Conservation (phyloP, 2,329 filamentous ascomycete genomes). For the Fusarium fracticaudum region DNA sequence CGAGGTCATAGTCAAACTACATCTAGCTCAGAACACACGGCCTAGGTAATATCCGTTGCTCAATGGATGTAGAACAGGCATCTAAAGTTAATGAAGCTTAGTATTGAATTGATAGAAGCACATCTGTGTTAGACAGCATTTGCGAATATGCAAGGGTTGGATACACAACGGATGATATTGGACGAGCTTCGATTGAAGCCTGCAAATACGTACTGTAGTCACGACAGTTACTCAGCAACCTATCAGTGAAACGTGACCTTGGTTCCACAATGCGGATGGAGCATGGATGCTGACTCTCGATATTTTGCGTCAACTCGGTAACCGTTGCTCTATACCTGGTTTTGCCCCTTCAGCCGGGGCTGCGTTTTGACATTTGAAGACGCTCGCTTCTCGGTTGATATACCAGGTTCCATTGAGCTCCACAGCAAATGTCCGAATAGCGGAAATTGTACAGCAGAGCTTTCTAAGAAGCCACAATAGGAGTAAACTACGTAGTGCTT, state of each 20-base stretch:
- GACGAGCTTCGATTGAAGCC: neutral
- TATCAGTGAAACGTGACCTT: conserved; percentile 17
- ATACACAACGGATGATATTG: conserved; percentile 7
- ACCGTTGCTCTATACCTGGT: neutral
- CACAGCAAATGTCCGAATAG: conserved; percentile 4
- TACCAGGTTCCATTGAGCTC: conserved; percentile 1
- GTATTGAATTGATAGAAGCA: neutral
- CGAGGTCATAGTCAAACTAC: conserved; percentile 1
- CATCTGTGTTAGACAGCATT: conserved; percentile 18
- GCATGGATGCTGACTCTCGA: conserved; percentile 4
- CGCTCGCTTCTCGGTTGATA: neutral
- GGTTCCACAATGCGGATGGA: conserved; percentile 15
- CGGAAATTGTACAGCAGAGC: neutral
- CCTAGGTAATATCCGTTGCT: neutral
- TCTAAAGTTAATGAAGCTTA: conserved; percentile 4
- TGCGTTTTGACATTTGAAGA: neutral
- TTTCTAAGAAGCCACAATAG: neutral
- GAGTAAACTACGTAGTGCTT: neutral
- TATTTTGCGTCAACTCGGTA: conserved; percentile 11
- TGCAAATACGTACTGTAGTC: conserved; percentile 6
- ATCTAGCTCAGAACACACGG: neutral
- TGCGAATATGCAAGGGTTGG: neutral
- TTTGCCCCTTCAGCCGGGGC: neutral
- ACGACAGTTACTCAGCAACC: conserved; percentile 28
- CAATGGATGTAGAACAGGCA: neutral